Base-by-base conservation (phyloP, 179 eudicot species). In the Actinidia chinensis region DNA sequence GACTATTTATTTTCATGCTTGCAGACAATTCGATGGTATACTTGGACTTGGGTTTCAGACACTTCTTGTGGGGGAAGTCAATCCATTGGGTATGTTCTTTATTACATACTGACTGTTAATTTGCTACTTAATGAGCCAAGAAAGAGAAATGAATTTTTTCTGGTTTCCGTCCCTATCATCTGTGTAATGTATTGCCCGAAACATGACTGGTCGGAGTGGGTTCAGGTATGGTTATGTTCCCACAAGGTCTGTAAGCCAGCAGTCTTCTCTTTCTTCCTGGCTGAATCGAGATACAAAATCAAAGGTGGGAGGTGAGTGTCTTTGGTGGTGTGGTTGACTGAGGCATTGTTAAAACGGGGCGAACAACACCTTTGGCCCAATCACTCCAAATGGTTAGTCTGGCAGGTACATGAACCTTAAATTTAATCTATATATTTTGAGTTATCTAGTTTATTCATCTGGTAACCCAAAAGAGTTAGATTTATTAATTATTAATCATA, bases 261-360 rank as follows among this genome's bases (percentile, higher is more conserved):
- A 81, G 66, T 90, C 17, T 88, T 90, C 86, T 90, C 93, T 71
- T 80, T 90, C 73, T 90, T n/a, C n/a, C n/a, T n/a, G 93, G 93
- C 81, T 90, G 46, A 90, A 83, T 55, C 73, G 81, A 81, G 82
- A 88, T 69, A 63, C 82, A 65, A 43, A 84, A n/a, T 80, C 82
- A 52, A 56, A 76, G 76, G 55, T 80, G 10, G 93, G 91, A 63
- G 91, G 93, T 55, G 88, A 90, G 77, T 17, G 86, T 88, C 44
- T 85, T 88, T 71, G 93, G 93, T 67, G 93, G 93, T 76, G 78
- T n/a, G n/a, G n/a, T 90, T 73, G 90, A 90, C 80, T 43, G 82
- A 52, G 79, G 58, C 91, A 90, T 79, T 90, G 73, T 75, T n/a
- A 79, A n/a, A n/a, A n/a, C n/a, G 70, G 76, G 93, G 90, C 59